These are phyloP conservation scores for Cucumis sativus DNA, from an alignment of 306 rosid genomes.

Conservation along the genomic window DNA sequence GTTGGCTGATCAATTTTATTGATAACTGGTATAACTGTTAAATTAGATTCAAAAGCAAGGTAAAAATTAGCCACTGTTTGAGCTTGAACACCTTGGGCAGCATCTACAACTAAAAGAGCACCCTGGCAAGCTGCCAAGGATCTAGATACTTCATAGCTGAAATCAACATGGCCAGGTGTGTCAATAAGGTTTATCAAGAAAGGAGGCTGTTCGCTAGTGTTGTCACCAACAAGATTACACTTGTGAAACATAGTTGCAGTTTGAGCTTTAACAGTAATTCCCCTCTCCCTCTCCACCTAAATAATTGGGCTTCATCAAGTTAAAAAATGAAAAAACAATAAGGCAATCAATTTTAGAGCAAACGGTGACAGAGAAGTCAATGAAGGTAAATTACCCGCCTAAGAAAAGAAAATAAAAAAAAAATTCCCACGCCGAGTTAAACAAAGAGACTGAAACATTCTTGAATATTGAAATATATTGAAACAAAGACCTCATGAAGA, in stretches of 20 bases:
- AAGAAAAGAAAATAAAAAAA: background rate
- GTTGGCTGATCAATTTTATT: slow-evolving; percentile 94
- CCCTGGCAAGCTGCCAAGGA: slow-evolving; percentile 95
- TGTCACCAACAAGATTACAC: slow-evolving; percentile 19
- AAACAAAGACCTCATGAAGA: background rate
- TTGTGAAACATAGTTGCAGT: slow-evolving; percentile 90
- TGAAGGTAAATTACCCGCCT: background rate
- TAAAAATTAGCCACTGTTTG: slow-evolving; percentile 90
- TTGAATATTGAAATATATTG: too few relatives aligned
- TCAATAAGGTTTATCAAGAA: slow-evolving; percentile 70
- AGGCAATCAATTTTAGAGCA: background rate
- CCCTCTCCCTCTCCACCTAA: slow-evolving; percentile 92
- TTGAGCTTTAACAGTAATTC: slow-evolving; percentile 92
- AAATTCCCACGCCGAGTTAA: background rate
- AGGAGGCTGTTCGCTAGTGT: slow-evolving; percentile 16
- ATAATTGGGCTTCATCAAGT: slow-evolving; percentile 7
- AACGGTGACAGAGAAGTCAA: background rate
- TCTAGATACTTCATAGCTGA: slow-evolving; percentile 86
- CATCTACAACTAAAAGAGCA: slow-evolving; percentile 85
- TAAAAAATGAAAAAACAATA: background rate
- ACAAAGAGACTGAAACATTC: too few relatives aligned
- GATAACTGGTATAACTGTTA: slow-evolving; percentile 59
- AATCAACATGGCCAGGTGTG: slow-evolving; percentile 92
- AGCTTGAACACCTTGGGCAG: slow-evolving; percentile 95
- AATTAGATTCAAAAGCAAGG: slow-evolving; percentile 76